phyloP scores from a whole-genome alignment of 2,329 filamentous ascomycete genomes.

The Paraconiothyrium brasiliense region DNA sequence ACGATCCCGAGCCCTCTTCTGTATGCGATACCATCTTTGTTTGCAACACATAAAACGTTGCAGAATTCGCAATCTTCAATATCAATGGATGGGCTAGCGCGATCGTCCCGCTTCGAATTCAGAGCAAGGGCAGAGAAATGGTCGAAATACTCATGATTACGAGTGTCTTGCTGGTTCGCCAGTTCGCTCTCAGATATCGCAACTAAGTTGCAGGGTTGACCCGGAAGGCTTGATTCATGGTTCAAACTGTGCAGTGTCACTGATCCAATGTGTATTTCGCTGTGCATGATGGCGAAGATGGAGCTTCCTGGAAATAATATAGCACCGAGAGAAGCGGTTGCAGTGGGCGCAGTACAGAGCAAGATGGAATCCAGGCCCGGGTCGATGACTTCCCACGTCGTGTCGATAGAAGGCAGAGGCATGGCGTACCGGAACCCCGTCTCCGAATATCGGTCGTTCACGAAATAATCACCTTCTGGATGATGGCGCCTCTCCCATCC shows the following conservation, averaged over 20 bases:
- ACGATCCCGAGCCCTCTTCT: constrained; percentile 14
- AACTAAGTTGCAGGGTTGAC: neutral
- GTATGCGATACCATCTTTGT: constrained; percentile 1
- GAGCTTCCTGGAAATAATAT: neutral
- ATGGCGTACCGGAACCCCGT: constrained; percentile 3
- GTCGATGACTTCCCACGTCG: too few relatives aligned
- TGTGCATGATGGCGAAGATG: neutral
- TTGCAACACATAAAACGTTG: constrained; percentile 14
- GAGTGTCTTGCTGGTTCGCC: neutral
- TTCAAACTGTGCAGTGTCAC: neutral
- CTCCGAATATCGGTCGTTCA: neutral
- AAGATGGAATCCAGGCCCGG: neutral
- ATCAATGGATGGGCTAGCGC: too few relatives aligned
- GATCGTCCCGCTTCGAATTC: neutral
- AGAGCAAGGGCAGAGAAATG: neutral
- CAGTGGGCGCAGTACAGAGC: neutral
- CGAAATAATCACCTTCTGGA: constrained; percentile 10
- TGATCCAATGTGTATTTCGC: neutral
- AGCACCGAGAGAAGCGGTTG: neutral
- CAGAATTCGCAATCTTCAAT: neutral
- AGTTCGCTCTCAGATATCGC: neutral
- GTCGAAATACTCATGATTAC: neutral
- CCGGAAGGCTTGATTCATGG: neutral
- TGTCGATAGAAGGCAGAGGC: constrained; percentile 2
- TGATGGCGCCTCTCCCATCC: constrained; percentile 14